phyloP scores from a whole-genome alignment of 2,329 filamentous ascomycete species.

The Alternaria sp. region DNA sequence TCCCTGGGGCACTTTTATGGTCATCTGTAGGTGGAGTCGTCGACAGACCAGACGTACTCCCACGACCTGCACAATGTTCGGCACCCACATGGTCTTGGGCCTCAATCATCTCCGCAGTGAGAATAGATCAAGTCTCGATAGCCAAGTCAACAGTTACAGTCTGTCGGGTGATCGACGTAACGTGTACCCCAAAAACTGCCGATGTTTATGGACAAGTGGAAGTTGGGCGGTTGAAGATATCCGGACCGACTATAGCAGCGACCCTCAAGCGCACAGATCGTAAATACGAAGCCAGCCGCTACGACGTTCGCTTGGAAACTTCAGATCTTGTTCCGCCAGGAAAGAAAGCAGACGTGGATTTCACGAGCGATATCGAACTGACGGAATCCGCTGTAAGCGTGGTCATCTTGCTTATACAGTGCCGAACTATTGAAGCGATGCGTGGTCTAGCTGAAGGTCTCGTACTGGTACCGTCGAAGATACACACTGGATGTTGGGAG shows the following conservation, averaged over 20 bases:
- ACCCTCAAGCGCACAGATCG: not conserved
- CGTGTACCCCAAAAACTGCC: not conserved
- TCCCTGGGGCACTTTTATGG: not conserved
- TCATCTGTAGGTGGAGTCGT: fast-evolving
- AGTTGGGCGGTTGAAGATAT: not conserved
- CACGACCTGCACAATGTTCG: not conserved
- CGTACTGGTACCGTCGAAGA: not conserved
- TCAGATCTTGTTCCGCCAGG: too few relatives aligned
- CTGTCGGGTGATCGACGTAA: not conserved
- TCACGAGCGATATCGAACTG: not conserved
- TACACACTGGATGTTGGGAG: fast-evolving
- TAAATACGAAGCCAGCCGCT: fast-evolving
- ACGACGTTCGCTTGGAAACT: not conserved
- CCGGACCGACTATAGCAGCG: not conserved
- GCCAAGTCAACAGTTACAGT: not conserved
- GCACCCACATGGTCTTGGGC: not conserved
- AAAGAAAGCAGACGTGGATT: fast-evolving
- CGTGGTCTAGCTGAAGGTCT: not conserved
- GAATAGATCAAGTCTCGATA: too few relatives aligned
- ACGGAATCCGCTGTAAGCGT: fast-evolving
- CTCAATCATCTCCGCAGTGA: too few relatives aligned
- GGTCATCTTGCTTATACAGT: not conserved
- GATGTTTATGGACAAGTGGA: not conserved
- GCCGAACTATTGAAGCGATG: too few relatives aligned
- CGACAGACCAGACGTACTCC: not conserved